Evolutionary conservation across 371 early-diverging fungal genomes (phyloP).

Genomic region (Rhizopus stolonifer): DNA sequence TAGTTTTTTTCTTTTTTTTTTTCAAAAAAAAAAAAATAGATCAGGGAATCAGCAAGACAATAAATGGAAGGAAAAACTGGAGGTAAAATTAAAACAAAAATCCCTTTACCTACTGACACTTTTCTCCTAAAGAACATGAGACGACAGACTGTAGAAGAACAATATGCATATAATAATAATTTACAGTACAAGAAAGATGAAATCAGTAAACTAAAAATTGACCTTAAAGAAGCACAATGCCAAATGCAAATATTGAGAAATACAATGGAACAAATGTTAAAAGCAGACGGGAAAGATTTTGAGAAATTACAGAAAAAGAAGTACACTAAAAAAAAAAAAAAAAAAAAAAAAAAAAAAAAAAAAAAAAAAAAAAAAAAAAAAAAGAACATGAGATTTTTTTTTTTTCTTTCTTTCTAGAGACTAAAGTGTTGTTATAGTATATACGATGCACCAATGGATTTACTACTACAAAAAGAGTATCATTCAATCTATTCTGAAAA

Average conservation of each 20-base stretch:
- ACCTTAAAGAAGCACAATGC: conserved; percentile 29
- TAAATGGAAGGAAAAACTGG: conserved; percentile 31
- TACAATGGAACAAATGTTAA: conserved; percentile 42
- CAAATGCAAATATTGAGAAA: conserved; percentile 33
- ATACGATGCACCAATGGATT: too few species aligned
- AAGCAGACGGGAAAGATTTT: conserved; percentile 25
- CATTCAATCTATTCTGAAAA: conserved; percentile 4
- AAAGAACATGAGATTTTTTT: too few species aligned
- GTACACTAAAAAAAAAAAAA: too few species aligned
- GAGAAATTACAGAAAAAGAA: too few species aligned
- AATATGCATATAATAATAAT: conserved; percentile 10
- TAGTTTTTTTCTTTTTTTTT: neutral
- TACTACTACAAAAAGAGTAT: too few species aligned
- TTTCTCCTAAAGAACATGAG: neutral
- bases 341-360: too few species aligned
- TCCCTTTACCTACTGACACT: neutral
- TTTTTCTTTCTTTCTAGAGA: too few species aligned
- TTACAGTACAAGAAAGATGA: conserved; percentile 21
- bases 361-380: too few species aligned
- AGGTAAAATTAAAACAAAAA: neutral
- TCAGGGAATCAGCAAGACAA: conserved; percentile 25
- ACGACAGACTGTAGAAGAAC: conserved; percentile 9
- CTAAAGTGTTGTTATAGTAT: too few species aligned
- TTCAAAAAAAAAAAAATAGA: neutral
- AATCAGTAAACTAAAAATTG: conserved; percentile 15